Base-by-base conservation (phyloP, 2,329 filamentous ascomycete species). In the Basipetospora sp. region DNA sequence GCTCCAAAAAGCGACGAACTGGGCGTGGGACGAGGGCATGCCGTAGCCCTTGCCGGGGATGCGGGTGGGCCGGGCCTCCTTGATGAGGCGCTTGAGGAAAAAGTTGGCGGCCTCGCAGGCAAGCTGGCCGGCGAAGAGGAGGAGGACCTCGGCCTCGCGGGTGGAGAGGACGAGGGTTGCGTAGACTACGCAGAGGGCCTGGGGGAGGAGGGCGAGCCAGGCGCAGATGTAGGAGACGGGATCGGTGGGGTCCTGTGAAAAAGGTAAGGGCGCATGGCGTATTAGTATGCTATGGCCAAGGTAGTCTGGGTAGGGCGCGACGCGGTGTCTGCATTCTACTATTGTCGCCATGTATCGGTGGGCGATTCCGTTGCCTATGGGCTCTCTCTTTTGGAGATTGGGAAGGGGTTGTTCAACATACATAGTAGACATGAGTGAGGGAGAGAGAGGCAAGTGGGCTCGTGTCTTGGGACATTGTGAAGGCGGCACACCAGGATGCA, bases 351-450 rank as follows among this genome's bases (percentile, higher is more conserved):
- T n/a, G n/a, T n/a, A n/a, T n/a, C n/a, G n/a, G n/a, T n/a, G n/a
- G n/a, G n/a, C n/a, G n/a, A n/a, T n/a, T n/a, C n/a, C n/a, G n/a
- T n/a, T n/a, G n/a, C n/a, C n/a, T n/a, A n/a, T n/a, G n/a, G n/a
- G n/a, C n/a, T n/a, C n/a, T n/a, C n/a, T n/a, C n/a, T n/a, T n/a
- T n/a, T 8, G 16, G 42, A 4, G 22, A 31, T 3, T 15, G 22
- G 14, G 25, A 19, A 31, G 25, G 37, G 25, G n/a, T n/a, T 32
- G 22, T 37, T 18, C 30, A 19, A 58, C 74, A 53, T 63, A 92
- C 87, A 69, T 96, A 96, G 65, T 90, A 84, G 48, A 96, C 87
- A 63, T 96, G 88, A 9, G 90, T 96, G 48, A 98, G 64, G 36
- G 88, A 94, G 43, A 98, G 71, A 17, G 88, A 96, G 36, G 87